Base-by-base conservation (phyloP, 169 alveolate genomes). In the Plasmodium chabaudi region DNA sequence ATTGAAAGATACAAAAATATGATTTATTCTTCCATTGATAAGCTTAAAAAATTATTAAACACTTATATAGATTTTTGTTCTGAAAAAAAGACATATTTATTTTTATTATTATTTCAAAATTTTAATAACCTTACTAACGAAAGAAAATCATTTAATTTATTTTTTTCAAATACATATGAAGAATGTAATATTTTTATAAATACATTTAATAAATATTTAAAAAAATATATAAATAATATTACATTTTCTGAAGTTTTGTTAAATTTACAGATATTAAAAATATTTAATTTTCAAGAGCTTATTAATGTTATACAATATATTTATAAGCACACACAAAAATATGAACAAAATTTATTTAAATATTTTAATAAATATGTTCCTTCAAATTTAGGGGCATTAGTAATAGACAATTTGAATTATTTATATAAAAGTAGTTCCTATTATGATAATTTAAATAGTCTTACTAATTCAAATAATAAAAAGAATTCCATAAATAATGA, bases 1-100 rank as follows among this genome's bases (percentile, higher is more conserved):
- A 86, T 69, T 13, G 91, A 86, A 34, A 57, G 87, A 51, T 86
- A 86, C 51, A 86, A 70, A 70, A 86, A 86, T 63, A 86, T 86
- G 91, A 86, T 86, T 51, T 55, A 49, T 42, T 61, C 87, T 1
- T 57, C 91, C 1, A 17, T 86, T 1, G 74, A 86, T 46, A 86
- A 70, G 46, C 69, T 86, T 9, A 68, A 86, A 86, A 86, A 86
- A 47, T 59, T 86, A 59, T 23, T 64, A 63, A 42, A 70, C 10
- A 86, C 72, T 0, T 86, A 86, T 9, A 56, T 44, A 15, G 25
- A 57, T 2, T 86, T 86, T 39, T 57, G 75, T 39, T 5, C 13
- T 17, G 91, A 86, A 70, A 86, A 47, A 86, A 57, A 69, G 3
- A 23, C 59, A 21, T 27, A 47, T 42, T 27, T 60, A 5, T 86